Conservation (phyloP, 495 filamentous ascomycete genomes). For the Letharia columbiana region DNA sequence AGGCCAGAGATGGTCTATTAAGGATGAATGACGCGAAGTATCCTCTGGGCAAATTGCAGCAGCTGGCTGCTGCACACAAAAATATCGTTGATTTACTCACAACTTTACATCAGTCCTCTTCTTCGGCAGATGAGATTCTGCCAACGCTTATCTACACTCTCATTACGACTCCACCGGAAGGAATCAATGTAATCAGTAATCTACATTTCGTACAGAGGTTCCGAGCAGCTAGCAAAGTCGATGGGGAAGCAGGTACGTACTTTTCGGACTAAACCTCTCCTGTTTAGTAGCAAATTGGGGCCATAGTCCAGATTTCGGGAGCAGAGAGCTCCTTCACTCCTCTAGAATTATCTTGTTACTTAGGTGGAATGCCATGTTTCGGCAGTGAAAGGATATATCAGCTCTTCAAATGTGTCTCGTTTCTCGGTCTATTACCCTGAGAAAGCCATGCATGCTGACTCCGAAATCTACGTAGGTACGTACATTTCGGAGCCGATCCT, state of each 20-base stretch:
- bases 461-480: no score
- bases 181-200: conserved; percentile 86
- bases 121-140: conserved; percentile 92
- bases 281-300: no score
- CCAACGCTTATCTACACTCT: conserved; percentile 93
- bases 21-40: conserved; percentile 82
- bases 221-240: conserved; percentile 72
- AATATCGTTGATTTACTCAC: conserved; percentile 84
- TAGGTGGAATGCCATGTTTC: no score
- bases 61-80: conserved; percentile 83
- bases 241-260: conserved; percentile 58
- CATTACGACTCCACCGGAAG: conserved; percentile 80
- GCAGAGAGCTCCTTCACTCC: no score
- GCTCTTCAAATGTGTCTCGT: no score
- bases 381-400: no score
- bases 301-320: no score
- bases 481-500: no score
- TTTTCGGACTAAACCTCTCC: no score
- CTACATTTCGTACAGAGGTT: conserved; percentile 91
- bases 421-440: no score
- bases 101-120: conserved; percentile 68
- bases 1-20: conserved; percentile 62
- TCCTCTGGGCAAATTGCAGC: conserved; percentile 84
- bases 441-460: no score
- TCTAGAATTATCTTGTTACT: no score